Evolutionary conservation across 306 rosid species (phyloP), one percentile per base, ranked within the genome.

Genomic region (Vicia villosa): DNA sequence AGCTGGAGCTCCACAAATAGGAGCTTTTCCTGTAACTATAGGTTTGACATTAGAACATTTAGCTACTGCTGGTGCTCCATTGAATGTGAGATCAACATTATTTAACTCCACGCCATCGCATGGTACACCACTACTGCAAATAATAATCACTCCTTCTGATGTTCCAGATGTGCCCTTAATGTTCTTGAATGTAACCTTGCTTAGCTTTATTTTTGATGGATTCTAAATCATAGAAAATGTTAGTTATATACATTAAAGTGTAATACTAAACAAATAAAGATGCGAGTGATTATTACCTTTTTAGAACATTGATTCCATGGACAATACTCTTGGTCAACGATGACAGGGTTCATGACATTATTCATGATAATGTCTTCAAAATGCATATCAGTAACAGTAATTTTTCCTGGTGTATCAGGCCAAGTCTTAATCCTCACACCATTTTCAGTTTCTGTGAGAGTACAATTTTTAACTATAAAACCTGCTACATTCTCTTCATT

Each of bases 41-140:
- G 73, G 73, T 13, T 68, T 68, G 16, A 51, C 63, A 68, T 68
- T 36, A 7, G 47, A 5, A 68, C 62, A 68, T 36, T 12, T 68
- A 19, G 73, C 73, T 0, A 1, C 5, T 14, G 63, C 24, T 14
- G 15, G 14, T 0, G 50, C 50, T 51, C 38, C 38, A 1, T 34
- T 34, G 38, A 34, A 34, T 34, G 38, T 34, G 10, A 34, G 38
- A 7, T 34, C 73, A 36, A 68, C 4, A 52, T 68, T 1, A 52
- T 3, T 4, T 8, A 68, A 4, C 51, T 68, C 62, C 4, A 68
- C 50, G 3, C 9, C 63, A 1, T 50, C 50, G 37, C 73, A 68
- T 5, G 73, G 62, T 68, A 51, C 62, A 16, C 73, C 49, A 36
- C 63, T 51, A 8, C 73, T 66, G 6, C 72, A 66, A 10, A 6